Percentiles rank a stretch among this genome's conserved stretches.
Conservation (phyloP, 2,329 filamentous ascomycete genomes). For the Periconia macrospinosa region DNA sequence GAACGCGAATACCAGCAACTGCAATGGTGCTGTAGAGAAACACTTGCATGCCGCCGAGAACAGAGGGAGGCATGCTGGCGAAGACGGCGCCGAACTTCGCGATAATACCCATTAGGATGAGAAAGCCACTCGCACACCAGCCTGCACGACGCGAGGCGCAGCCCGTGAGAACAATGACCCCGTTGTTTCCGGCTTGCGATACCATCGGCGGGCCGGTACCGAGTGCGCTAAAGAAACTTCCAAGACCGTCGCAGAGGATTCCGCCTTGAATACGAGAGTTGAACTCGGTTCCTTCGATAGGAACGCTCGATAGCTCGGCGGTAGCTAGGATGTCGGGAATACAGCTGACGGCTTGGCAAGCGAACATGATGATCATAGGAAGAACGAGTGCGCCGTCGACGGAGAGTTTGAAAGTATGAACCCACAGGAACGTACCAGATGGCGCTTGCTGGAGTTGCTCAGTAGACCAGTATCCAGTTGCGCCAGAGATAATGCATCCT, state of each 20-base stretch:
- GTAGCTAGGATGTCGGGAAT: conserved; percentile 41
- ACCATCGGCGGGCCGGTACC: conserved; percentile 33
- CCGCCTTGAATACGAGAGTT: conserved; percentile 30
- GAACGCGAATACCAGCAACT: conserved; percentile 29
- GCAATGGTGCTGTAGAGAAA: conserved; percentile 32
- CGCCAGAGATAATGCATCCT: conserved; percentile 30
- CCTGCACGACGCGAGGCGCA: conserved; percentile 31
- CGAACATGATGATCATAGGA: conserved; percentile 33
- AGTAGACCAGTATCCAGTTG: conserved; percentile 29
- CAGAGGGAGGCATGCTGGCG: conserved; percentile 38
- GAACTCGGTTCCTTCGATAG: conserved; percentile 31
- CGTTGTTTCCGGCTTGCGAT: conserved; percentile 31
- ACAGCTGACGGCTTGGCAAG: conserved; percentile 33
- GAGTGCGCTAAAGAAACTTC: conserved; percentile 29
- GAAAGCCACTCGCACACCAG: conserved; percentile 29
- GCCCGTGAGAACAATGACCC: conserved; percentile 30
- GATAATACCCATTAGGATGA: conserved; percentile 30
- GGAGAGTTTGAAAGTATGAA: conserved; percentile 30
- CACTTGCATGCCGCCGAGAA: conserved; percentile 51
- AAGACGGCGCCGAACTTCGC: conserved; percentile 34
- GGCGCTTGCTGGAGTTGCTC: conserved; percentile 22
- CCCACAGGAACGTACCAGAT: conserved; percentile 27
- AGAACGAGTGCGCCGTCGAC: conserved; percentile 30
- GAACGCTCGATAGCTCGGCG: conserved; percentile 26
- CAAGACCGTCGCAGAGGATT: conserved; percentile 30